phyloP scores from a whole-genome alignment of 345 rosid genomes.

The Draba incana region DNA sequence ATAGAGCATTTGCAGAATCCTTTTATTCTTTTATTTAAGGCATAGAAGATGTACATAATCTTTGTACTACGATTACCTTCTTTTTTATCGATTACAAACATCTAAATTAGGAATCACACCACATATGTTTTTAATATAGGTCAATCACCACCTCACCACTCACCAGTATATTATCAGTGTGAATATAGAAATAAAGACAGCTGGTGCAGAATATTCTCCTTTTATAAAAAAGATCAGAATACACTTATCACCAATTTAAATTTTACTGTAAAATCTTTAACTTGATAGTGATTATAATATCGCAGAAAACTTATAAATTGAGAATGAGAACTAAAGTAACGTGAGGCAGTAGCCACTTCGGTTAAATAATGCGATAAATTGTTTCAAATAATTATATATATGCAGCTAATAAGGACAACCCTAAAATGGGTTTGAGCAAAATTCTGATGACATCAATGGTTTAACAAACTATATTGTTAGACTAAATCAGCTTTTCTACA shows the following conservation, averaged over 20 bases:
- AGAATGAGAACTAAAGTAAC: conserved; percentile 7
- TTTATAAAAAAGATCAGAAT: background rate
- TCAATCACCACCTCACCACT: no score
- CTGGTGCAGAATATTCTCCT: no score
- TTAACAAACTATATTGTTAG: background rate
- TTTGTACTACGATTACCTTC: background rate
- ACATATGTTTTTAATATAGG: background rate
- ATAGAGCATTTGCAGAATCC: background rate
- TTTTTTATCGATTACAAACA: background rate
- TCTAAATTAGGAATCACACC: background rate
- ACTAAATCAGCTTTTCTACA: background rate
- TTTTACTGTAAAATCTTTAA: background rate
- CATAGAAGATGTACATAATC: background rate
- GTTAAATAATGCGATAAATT: background rate
- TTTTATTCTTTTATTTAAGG: no score
- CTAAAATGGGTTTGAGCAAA: background rate
- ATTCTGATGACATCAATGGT: conserved; percentile 9
- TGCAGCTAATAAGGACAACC: conserved; percentile 3
- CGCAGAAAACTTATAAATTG: background rate
- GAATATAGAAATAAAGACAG: background rate
- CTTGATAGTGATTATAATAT: background rate
- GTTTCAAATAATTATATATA: background rate
- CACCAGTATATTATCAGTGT: background rate
- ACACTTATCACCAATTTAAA: background rate
- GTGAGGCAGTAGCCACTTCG: conserved; percentile 1